Base-by-base conservation (phyloP, 2,329 filamentous ascomycete species). In the Beauveria pseudobassiana region DNA sequence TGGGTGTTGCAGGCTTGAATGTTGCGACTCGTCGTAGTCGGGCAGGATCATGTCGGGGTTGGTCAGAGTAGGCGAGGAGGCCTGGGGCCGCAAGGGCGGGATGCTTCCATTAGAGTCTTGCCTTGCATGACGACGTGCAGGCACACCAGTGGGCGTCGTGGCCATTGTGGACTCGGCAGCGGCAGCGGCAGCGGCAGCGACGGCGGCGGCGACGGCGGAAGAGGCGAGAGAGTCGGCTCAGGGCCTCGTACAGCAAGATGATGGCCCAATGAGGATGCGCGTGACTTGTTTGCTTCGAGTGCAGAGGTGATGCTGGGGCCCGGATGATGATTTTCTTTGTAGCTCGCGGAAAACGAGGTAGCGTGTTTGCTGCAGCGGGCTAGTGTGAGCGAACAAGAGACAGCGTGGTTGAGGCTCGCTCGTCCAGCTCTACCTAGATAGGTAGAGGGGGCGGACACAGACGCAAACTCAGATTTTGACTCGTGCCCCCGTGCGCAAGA, bases 41-140 rank as follows among this genome's bases (percentile, higher is more conserved):
- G 93, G 93, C 58, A 97, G 78, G 69, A 97, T 96, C 91, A 96
- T 93, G 73, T 96, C 93, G 58, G 92, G 91, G 74, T 96, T 96
- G 61, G 91, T 96, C 69, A 97, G 79, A 2, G 93, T 96, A 52
- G 93, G 93, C 63, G 91, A 96, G 14, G 85, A 86, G 65, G 89
- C 87, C 62, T 80, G 75, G 50, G 80, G 71, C 20, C 77, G 74
- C 67, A 82, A 80, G 46, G 58, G 28, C 42, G 74, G 71, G 65
- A 72, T 64, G 52, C 68, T 65, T 61, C 64, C 67, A 61, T 56
- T 66, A 61, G 65, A 68, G 61, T 71, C 68, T 58, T 71, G 71
- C 62, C 69, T 67, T 65, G 66, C 63, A 62, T 72, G 67, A 63
- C 66, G 69, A 66, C 66, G 67, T 59, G 66, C 67, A 59, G 65